Base-by-base conservation (phyloP, 2,329 filamentous ascomycete species). In the Apiospora marii region DNA sequence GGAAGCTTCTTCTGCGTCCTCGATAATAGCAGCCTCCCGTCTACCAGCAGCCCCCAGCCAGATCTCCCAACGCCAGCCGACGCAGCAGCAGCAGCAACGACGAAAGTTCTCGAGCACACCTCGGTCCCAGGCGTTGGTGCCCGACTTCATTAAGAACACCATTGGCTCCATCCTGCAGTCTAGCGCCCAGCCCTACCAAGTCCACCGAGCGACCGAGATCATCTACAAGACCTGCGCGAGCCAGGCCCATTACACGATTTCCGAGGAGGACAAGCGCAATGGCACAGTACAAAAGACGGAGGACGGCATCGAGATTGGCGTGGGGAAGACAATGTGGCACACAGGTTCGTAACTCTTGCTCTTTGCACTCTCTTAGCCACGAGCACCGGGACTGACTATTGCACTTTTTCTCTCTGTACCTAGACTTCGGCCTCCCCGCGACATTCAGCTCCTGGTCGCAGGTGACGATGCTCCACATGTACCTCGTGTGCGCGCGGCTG, bases 371-470 rank as follows among this genome's bases (percentile, higher is more conserved):
- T 48, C 4, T 44, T 46, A 14, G 24, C 14, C 53, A n/a, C n/a
- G 34, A 49, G n/a, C 49, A 51, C 49, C n/a, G 49, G n/a, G n/a
- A 51, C 49, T 51, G 27, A 51, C n/a, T 51, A 12, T 27, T 13
- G 22, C 4, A 4, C n/a, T 51, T 24, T 22, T 51, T 24, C 22
- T 51, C 13, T 43, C n/a, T 24, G 24, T 5, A 71, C 58, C 19
- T 78, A 97, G 94, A 92, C 70, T 90, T 98, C 75, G 90, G 90
- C 37, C 90, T 99, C 24, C 87, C 89, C 44, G 94, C 95, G 0
- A 98, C 95, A 0, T 99, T 99, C 83, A 95, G 92, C 80, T 96
- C 94, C 72, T 99, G 96, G 96, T 94, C 95, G 27, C 95, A 98
- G 83, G 92, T 98, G 64, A 96, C 95, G 48, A 97, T 98, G 88